Base-by-base conservation (phyloP, 169 alveolate genomes). In the Cryptosporidium felis region DNA sequence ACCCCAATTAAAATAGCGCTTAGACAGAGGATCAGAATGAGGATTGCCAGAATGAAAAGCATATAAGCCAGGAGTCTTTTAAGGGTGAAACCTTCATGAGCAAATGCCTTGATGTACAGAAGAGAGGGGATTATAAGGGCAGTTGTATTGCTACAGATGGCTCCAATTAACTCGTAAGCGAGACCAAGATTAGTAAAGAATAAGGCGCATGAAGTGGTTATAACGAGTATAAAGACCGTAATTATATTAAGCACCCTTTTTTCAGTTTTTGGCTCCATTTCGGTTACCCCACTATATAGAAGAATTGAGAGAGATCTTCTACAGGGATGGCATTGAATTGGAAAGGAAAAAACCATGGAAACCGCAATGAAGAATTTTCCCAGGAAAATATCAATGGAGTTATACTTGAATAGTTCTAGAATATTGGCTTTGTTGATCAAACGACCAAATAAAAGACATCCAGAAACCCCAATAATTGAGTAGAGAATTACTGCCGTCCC, bases 241-340 rank as follows among this genome's bases (percentile, higher is more conserved):
- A 74, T 74, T 14, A 74, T 34, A 36, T 74, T 56, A n/a, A 74
- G 41, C 12, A 59, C 67, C 26, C 85, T 74, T 26, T 74, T 74
- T 23, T 74, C 85, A 28, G 85, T 40, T 10, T 56, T 53, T 2
- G 85, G 85, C 34, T 74, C 85, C 85, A 74, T 74, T 32, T 74
- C 85, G 14, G 49, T 74, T 21, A 74, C 85, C 36, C 85, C 85
- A 74, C 74, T 74, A 30, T 74, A 74, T 8, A 74, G 58, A 8
- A 74, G 30, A 38, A 74, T 74, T 9, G 85, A 74, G 12, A 74
- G 23, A 14, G 89, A 81, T 42, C 82, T 81, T 44, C 89, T 81
- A 38, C 82, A 60, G 38, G 89, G 89, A 60, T 81, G 89, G 28
- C 89, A 81, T 41, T 81, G 89, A 16, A 81, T 62, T 1, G 89